Base-by-base conservation (phyloP, 257 asterid species). In the Plantago elongata region DNA sequence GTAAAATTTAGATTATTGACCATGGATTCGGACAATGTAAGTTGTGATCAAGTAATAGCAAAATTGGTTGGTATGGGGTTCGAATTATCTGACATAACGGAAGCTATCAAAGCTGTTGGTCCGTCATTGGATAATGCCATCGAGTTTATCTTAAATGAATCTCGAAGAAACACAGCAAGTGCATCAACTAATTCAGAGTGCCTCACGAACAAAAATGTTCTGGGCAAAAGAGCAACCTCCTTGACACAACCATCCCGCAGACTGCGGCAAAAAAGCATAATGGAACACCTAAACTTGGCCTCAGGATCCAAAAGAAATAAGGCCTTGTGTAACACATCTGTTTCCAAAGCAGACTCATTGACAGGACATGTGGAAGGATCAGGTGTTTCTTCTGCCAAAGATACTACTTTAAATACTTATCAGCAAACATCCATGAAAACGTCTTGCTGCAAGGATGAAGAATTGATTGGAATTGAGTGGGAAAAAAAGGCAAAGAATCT, bases 31-130 rank as follows among this genome's bases (percentile, higher is more conserved):
- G 57, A 48, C 27, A 55, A 58, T 51, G 60, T 70, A 71, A 74
- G 61, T 43, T 67, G 73, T 4, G 93, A 87, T 73, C 73, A 67
- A 61, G 81, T 79, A 17, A 67, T 75, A 51, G 85, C 88, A n/a
- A 80, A 74, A 60, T 65, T 87, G 68, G 69, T 84, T 60, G 86
- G 73, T 27, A 87, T 87, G 93, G 93, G 95, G 30, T 87, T 87
- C 65, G 84, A 80, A 64, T 68, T 80, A 57, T 51, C 75, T 27
- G 81, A 74, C 62, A 66, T 77, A 61, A 59, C 77, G 14, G 81
- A 82, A 71, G 93, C 95, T 42, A 45, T 87, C 46, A 68, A 80
- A 67, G 73, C 75, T 27, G 88, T 77, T 46, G 93, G 95, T 67
- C 81, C 81, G 5, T 80, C 85, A n/a, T 57, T 87, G 77, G 86